Evolutionary conservation across 2,329 filamentous ascomycete species (phyloP), one percentile per base, ranked within the genome.

Genomic region (Microsporum ferrugineum): DNA sequence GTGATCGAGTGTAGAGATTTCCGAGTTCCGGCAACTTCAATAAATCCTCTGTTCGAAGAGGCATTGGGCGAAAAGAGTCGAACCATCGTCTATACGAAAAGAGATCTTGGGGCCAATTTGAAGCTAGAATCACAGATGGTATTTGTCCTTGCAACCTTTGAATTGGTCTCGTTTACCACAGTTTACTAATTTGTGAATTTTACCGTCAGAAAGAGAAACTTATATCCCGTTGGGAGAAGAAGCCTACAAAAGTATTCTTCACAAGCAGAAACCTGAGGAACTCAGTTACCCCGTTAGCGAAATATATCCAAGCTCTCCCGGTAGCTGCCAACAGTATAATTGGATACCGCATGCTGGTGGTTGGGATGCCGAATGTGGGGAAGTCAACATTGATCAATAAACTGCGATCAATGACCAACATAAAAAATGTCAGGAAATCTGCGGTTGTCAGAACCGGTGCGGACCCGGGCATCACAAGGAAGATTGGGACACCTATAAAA

Each of bases 341-440:
- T 5, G 91, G 91, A n/a, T 82, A 90, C 66, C 84, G 91, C 57
- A 83, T 91, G 61, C 82, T 99, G 72, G 84, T 97, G 0, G 91
- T 97, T 12, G 94, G 94, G 60, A 96, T 99, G 91, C 94, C 94
- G 39, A 99, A 99, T 71, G 89, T 96, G 0, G 94, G 94, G 39
- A 99, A 99, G 76, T 95, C 89, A 55, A 91, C 91, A 0, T 79
- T 99, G n/a, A 83, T 99, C 47, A 99, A 99, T 73, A 83, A 86
- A 14, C 81, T 97, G 57, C 86, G 94, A 23, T 82, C 80, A 45
- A 43, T 33, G 38, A 57, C 34, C 39, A 38, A 53, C 23, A 36
- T 51, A 29, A 79, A 59, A 77, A 80, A 66, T 57, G 79, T 80
- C 23, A 53, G 14, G 31, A 74, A 72, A 62, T 70, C 68, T n/a